Evolutionary conservation across 371 early-diverging fungal genomes (phyloP).

Genomic region (Mucor saturninus): DNA sequence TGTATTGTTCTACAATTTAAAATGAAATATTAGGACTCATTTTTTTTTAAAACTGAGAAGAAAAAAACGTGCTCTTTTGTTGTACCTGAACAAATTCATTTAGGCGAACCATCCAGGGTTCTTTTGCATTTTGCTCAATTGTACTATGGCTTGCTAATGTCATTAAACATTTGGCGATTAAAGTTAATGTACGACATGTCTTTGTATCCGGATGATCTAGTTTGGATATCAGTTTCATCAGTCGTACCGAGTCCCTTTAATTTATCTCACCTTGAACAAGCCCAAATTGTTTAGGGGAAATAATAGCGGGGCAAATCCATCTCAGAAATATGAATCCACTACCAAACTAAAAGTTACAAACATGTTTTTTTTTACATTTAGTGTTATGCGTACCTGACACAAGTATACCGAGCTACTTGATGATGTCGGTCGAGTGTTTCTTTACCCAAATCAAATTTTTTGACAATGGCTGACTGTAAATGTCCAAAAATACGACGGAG

Average conservation of each 20-base stretch:
- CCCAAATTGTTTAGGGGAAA: constrained; percentile 81
- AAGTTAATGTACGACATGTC: constrained; percentile 71
- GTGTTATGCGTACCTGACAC: constrained; percentile 38
- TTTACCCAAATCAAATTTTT: constrained; percentile 35
- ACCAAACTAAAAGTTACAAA: constrained; percentile 4
- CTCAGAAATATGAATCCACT: constrained; percentile 86
- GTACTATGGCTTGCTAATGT: constrained; percentile 72
- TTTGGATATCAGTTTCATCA: background rate
- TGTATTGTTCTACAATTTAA: constrained; percentile 34
- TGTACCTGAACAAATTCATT: constrained; percentile 59
- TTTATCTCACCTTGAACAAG: constrained; percentile 56
- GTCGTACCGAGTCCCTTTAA: background rate
- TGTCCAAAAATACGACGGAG: constrained; percentile 58
- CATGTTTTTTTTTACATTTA: too few species aligned
- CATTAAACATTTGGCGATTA: constrained; percentile 84
- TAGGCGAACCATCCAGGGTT: constrained; percentile 79
- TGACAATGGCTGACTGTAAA: constrained; percentile 47
- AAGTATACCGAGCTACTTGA: constrained; percentile 51
- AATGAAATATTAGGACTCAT: constrained; percentile 1
- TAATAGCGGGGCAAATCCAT: constrained; percentile 84
- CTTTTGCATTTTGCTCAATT: constrained; percentile 75
- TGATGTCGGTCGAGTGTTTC: constrained; percentile 26
- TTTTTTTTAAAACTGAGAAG: constrained; percentile 4
- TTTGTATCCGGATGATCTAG: constrained; percentile 68
- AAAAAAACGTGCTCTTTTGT: constrained; percentile 6